Evolutionary conservation across 371 early-diverging fungal genomes (phyloP).

Genomic region (Mucor lusitanicus): DNA sequence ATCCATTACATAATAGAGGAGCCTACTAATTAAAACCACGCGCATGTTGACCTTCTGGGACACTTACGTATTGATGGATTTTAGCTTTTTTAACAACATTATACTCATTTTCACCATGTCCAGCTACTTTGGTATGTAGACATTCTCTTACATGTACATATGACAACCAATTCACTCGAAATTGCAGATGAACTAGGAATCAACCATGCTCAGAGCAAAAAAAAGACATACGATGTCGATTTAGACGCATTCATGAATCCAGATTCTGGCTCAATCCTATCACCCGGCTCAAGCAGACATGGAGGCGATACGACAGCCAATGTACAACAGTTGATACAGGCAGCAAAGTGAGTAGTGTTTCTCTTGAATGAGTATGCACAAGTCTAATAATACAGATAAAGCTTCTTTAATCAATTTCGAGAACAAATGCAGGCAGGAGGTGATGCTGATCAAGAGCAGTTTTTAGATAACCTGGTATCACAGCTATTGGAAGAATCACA

Average conservation of each 20-base stretch:
- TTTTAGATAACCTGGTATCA: slow-evolving; percentile 49
- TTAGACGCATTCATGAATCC: slow-evolving; percentile 45
- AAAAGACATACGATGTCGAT: slow-evolving; percentile 36
- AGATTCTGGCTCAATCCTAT: slow-evolving; percentile 1
- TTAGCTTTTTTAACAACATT: background rate
- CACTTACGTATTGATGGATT: background rate
- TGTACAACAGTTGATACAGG: slow-evolving; percentile 34
- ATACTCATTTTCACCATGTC: background rate
- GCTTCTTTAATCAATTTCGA: slow-evolving; percentile 41
- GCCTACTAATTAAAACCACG: background rate
- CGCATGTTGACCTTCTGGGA: background rate
- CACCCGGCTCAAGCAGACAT: background rate
- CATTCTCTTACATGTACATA: too few relatives aligned
- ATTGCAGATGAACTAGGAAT: slow-evolving; percentile 41
- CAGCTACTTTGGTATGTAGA: slow-evolving; percentile 2
- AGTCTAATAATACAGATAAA: slow-evolving; percentile 6
- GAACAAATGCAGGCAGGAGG: slow-evolving; percentile 44
- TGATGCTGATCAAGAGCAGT: slow-evolving; percentile 45
- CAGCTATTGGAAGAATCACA: slow-evolving; percentile 55
- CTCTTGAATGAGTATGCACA: too few relatives aligned
- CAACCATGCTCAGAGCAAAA: slow-evolving; percentile 10
- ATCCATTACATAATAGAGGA: background rate
- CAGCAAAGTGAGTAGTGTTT: slow-evolving; percentile 37
- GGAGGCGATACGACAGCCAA: slow-evolving; percentile 2
- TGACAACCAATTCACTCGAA: background rate